phyloP scores from a whole-genome alignment of 2,329 filamentous ascomycete genomes.

The Sporothrix dimorphospora region DNA sequence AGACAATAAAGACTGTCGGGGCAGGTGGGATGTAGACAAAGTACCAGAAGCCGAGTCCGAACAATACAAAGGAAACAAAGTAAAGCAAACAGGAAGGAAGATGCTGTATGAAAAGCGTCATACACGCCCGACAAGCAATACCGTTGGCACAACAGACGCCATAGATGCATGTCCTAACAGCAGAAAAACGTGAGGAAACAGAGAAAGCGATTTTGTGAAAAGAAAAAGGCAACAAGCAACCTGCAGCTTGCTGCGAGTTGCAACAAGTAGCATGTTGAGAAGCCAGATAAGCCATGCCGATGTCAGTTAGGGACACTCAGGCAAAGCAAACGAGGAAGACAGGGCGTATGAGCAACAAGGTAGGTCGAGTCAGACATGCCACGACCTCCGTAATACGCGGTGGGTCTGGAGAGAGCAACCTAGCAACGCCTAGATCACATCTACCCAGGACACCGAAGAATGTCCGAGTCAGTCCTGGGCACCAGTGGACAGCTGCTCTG shows the following conservation, averaged over 20 bases:
- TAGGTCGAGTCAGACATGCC: neutral
- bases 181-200: neutral
- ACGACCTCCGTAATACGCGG: neutral
- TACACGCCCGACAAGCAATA: conserved; percentile 11
- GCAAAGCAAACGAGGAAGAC: neutral
- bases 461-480: neutral
- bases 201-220: neutral
- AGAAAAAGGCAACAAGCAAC: neutral
- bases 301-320: neutral
- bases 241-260: neutral
- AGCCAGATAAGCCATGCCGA: neutral
- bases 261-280: neutral
- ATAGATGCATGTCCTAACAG: neutral
- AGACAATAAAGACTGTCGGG: conserved; percentile 15
- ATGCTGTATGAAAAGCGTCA: neutral
- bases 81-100: conserved; percentile 19
- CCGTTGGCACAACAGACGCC: conserved; percentile 10
- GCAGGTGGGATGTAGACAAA: neutral
- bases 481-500: neutral
- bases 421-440: no score
- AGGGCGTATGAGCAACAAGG: neutral
- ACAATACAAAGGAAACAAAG: conserved; percentile 22
- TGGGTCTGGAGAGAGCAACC: neutral
- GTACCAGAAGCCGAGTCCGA: conserved; percentile 7
- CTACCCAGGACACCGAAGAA: neutral